Conservation (phyloP, 202 grass and related monocot genomes). For the Setaria italica region DNA sequence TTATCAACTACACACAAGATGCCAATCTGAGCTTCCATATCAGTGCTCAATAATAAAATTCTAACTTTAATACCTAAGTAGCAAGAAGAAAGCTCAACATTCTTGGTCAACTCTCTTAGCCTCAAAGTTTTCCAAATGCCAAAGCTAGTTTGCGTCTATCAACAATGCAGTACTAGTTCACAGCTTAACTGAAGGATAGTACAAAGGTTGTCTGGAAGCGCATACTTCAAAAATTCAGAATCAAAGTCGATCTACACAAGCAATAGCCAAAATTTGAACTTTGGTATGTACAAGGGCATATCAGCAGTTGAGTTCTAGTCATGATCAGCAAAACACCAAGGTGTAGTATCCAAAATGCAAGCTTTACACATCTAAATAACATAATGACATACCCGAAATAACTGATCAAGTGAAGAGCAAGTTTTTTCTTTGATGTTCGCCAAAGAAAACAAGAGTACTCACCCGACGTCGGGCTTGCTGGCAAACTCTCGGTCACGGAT, state of each 20-base stretch:
- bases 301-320: neutral
- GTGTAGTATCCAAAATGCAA: neutral
- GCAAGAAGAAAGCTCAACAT: constrained; percentile 3
- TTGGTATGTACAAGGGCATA: neutral
- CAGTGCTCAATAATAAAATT: neutral
- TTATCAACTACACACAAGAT: neutral
- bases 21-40: neutral
- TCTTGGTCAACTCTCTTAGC: constrained; percentile 1
- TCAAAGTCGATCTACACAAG: neutral
- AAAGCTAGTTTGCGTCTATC: neutral
- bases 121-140: neutral
- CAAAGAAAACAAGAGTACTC: constrained; percentile 40
- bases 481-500: constrained; percentile 81
- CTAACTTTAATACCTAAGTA: neutral
- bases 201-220: neutral
- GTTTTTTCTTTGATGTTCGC: no score
- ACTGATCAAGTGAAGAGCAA: neutral
- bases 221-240: constrained; percentile 6
- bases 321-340: neutral
- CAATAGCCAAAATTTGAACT: neutral
- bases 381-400: neutral
- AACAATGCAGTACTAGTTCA: neutral
- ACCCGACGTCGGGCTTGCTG: constrained; percentile 87
- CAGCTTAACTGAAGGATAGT: neutral
- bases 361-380: neutral